Base-by-base conservation (phyloP, 495 filamentous ascomycete species). In the Hypoxylon intermedium region DNA sequence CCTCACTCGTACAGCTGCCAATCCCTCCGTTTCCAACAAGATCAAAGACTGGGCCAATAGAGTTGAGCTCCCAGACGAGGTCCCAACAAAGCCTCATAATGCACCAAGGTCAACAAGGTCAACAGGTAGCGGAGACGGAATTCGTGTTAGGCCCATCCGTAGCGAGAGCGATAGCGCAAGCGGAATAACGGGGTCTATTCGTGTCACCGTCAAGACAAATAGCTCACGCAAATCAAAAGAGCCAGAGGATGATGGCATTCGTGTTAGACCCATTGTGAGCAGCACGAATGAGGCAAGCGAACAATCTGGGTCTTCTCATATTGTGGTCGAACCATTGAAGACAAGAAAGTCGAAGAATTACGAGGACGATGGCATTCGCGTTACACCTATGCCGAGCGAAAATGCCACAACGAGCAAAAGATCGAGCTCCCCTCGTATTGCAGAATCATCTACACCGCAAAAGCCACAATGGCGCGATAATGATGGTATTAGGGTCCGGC, bases 21-120 rank as follows among this genome's bases (percentile, higher is more conserved):
- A 83, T 52, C 80, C 81, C 5, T 65, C 80, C 0, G 67, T 81
- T 5, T 71, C 77, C 18, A 77, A 69, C 55, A 83, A 82, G 58
- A 76, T 84, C 18, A 72, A 77, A 50, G 79, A 83, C 34, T 84
- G 82, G 82, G 79, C 76, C 0, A 73, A 60, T 40, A 70, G 70
- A 44, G 76, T 80, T 5, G 79, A 79, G 45, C 34, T 73, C 0
- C 71, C 74, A 1, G 72, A 75, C 15, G 55, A 72, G 5, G 48
- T 47, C 7, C 62, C 49, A 3, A 48, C 54, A 4, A 63, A 61
- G 19, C 58, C 21, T 13, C 38, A 43, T 15, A 53, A 36, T 1
- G 33, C 42, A 49, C 24, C 62, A 26, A 60, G 30, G 9, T 65
- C 65, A n/a, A 45, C 45, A 1, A 68, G 37, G 15, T 71, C 68